Percentiles rank a stretch among this genome's conserved stretches.
phyloP scores from a whole-genome alignment of 192 early-diverging fungal species.

The Podila epicladia region DNA sequence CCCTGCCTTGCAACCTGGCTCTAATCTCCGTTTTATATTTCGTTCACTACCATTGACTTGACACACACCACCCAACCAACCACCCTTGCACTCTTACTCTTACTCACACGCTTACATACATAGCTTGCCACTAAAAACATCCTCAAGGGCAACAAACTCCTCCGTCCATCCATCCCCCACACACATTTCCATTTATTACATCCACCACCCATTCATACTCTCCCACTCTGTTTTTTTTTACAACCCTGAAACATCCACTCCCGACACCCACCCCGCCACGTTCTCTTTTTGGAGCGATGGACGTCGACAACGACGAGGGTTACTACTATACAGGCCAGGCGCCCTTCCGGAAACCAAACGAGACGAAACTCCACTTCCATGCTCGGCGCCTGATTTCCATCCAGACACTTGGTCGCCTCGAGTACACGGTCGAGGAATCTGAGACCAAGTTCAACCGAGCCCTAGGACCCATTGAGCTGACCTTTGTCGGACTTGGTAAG shows the following conservation, averaged over 20 bases:
- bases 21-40: too few relatives aligned
- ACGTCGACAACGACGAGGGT: conserved; percentile 33
- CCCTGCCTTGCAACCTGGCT: too few relatives aligned
- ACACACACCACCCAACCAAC: too few relatives aligned
- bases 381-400: conserved; percentile 45
- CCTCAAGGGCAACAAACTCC: too few relatives aligned
- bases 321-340: conserved; percentile 51
- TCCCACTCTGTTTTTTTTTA: not conserved
- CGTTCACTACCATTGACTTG: too few relatives aligned
- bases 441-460: conserved; percentile 52
- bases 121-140: too few relatives aligned
- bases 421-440: conserved; percentile 49
- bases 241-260: not conserved
- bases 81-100: too few relatives aligned
- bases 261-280: conserved; percentile 8
- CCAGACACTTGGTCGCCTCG: conserved; percentile 43
- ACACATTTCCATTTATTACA: not conserved
- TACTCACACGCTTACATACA: too few relatives aligned
- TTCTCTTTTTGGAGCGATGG: conserved; percentile 45
- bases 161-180: too few relatives aligned
- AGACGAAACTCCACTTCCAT: conserved; percentile 31
- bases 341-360: conserved; percentile 48
- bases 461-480: conserved; percentile 40
- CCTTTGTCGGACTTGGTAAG: conserved; percentile 53
- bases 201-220: conserved; percentile 3